A percentile compares a stretch with the other conserved stretches of the same genome.
Evolutionary conservation across 2,329 filamentous ascomycete genomes (phyloP).

Genomic region (Talaromyces sp.): DNA sequence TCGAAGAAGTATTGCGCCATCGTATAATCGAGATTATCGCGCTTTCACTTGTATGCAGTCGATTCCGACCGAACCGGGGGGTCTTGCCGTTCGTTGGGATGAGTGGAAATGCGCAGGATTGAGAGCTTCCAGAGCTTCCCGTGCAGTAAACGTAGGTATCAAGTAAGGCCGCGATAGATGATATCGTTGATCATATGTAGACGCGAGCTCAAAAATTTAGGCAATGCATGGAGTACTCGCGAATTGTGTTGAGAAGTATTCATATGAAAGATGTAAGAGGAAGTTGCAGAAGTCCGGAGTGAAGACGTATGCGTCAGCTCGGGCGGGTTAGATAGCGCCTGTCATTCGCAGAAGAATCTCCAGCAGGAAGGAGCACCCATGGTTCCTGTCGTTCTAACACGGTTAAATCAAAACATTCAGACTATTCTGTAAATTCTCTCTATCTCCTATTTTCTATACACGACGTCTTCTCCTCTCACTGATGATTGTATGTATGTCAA

Average conservation of each 20-base stretch:
- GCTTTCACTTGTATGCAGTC: not conserved
- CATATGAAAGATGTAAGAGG: not conserved
- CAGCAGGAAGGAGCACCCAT: conserved; percentile 4
- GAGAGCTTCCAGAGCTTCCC: conserved; percentile 1
- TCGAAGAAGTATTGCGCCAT: conserved; percentile 88
- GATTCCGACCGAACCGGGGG: not conserved
- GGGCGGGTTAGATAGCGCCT: not conserved
- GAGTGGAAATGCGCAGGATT: not conserved
- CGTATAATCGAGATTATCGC: conserved; percentile 5
- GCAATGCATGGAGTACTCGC: not conserved
- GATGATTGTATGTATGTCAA: not conserved
- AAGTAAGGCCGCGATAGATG: not conserved
- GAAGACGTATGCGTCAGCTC: not conserved
- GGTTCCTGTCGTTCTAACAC: conserved; percentile 9
- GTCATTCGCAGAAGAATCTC: conserved; percentile 3
- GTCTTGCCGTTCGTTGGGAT: not conserved
- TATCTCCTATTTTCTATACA: not conserved
- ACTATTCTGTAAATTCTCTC: not conserved
- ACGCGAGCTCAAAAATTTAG: not conserved
- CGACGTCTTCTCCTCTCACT: not conserved
- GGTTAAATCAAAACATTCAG: conserved; percentile 6
- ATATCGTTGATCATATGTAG: not conserved
- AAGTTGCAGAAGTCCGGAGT: not conserved
- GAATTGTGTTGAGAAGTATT: not conserved
- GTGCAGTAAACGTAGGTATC: not conserved